Evolutionary conservation across 331 rosid species (phyloP).

Genomic region (Quercus phellos): DNA sequence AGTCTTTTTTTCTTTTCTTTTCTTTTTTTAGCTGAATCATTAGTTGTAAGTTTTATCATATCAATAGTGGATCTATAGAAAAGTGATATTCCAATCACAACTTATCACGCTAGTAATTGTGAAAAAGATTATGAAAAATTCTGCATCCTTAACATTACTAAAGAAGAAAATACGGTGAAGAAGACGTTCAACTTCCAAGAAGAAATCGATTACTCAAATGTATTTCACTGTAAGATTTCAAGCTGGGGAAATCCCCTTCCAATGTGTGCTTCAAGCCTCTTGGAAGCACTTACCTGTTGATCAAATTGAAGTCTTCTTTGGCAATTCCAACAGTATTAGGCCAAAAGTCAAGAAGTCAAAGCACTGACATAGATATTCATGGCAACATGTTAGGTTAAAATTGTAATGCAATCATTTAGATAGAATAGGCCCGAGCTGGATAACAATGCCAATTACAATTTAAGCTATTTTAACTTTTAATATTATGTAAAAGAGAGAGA

Average conservation of each 20-base stretch:
- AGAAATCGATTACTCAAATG: no score
- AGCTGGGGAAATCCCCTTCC: background rate
- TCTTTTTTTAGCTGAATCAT: no score
- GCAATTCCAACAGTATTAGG: background rate
- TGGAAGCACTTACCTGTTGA: background rate
- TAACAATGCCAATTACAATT: conserved; percentile 20
- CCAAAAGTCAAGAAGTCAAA: background rate
- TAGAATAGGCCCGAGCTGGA: conserved; percentile 20
- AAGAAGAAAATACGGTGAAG: no score
- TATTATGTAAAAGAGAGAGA: conserved; percentile 21
- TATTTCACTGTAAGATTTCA: background rate
- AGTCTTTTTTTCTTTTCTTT: no score
- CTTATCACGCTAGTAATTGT: no score
- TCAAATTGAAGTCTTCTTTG: background rate
- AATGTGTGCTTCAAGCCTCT: background rate
- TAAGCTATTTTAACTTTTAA: conserved; percentile 20
- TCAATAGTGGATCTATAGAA: no score
- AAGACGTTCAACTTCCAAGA: no score
- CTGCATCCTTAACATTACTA: no score
- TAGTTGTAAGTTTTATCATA: no score
- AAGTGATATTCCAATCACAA: no score
- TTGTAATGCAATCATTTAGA: conserved; percentile 23
- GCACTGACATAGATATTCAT: background rate
- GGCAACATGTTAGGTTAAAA: conserved; percentile 23
- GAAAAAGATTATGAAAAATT: no score